A percentile compares a stretch with the other conserved stretches of the same genome.
These are phyloP conservation scores for Ustilago esculenta DNA, from an alignment of 1,284 basidiomycete species.

Conservation along the genomic window DNA sequence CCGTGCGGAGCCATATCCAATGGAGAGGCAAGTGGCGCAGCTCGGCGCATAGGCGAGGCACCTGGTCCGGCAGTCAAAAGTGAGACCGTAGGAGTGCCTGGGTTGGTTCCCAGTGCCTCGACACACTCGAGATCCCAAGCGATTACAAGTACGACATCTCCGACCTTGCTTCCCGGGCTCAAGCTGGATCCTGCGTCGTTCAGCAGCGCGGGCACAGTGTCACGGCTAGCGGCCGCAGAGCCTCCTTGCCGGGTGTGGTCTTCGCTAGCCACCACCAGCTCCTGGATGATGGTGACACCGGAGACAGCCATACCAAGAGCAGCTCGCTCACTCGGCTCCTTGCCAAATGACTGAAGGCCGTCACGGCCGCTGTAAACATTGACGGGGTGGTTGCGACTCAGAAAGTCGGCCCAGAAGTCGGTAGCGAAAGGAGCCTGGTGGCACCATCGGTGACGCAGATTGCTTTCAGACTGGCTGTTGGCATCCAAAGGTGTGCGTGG, in stretches of 20 bases:
- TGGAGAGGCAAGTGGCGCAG: constrained; percentile 38
- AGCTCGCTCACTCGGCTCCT: constrained; percentile 64
- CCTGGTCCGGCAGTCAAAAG: constrained; percentile 41
- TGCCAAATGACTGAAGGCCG: constrained; percentile 60
- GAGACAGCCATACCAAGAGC: constrained; percentile 64
- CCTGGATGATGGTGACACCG: constrained; percentile 67
- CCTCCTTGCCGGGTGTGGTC: constrained; percentile 12
- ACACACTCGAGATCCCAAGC: constrained; percentile 67
- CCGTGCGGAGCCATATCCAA: constrained; percentile 27
- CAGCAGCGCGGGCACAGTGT: constrained; percentile 20
- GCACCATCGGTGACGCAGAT: constrained; percentile 55
- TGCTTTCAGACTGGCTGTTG: constrained; percentile 30
- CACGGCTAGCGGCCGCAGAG: constrained; percentile 6
- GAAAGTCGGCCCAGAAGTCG: constrained; percentile 67
- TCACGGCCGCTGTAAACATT: constrained; percentile 54
- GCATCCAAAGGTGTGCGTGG: constrained; percentile 44
- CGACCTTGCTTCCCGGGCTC: constrained; percentile 64
- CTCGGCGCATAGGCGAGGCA: constrained; percentile 37
- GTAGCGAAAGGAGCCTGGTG: constrained; percentile 66
- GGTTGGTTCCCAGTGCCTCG: constrained; percentile 54
- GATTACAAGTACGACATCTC: constrained; percentile 68
- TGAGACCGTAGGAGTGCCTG: constrained; percentile 60
- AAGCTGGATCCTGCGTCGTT: constrained; percentile 28
- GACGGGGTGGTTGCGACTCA: constrained; percentile 65
- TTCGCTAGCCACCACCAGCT: constrained; percentile 65